Evolutionary conservation across 169 alveolate species (phyloP).

Genomic region (Plasmodium relictum): DNA sequence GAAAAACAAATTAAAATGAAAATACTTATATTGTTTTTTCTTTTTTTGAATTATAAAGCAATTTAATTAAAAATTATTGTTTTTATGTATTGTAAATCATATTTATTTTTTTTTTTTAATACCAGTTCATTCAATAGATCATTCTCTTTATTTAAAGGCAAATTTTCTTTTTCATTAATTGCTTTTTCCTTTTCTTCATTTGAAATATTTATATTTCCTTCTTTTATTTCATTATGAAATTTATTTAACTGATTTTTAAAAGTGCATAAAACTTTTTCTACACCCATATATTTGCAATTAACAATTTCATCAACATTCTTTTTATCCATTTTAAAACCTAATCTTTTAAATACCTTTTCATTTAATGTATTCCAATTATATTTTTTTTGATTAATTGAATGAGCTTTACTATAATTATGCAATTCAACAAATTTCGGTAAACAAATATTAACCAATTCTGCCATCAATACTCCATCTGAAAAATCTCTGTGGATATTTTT

Average conservation of each 20-base stretch:
- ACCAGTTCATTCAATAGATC: slow-evolving; percentile 2
- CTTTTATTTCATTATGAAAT: slow-evolving; percentile 57
- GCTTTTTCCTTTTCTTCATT: neutral
- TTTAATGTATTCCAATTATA: slow-evolving; percentile 80
- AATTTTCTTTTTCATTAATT: slow-evolving; percentile 4
- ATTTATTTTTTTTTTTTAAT: neutral
- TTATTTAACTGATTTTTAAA: slow-evolving; percentile 57
- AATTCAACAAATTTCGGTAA: slow-evolving; percentile 76
- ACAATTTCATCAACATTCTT: slow-evolving; percentile 67
- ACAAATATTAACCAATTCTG: slow-evolving; percentile 48
- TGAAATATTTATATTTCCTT: neutral
- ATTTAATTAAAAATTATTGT: no score
- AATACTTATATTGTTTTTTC: no score
- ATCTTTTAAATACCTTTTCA: slow-evolving; percentile 70
- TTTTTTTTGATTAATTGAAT: slow-evolving; percentile 65
- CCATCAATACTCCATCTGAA: slow-evolving; percentile 73
- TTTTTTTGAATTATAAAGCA: no score
- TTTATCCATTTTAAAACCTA: slow-evolving; percentile 54
- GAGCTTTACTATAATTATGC: slow-evolving; percentile 78
- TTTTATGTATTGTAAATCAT: neutral
- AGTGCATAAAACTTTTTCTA: slow-evolving; percentile 49
- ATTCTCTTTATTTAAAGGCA: neutral
- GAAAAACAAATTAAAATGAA: neutral
- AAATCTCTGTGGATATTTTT: slow-evolving; percentile 68
- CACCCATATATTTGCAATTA: slow-evolving; percentile 67